Evolutionary conservation across 78 protist genomes (phyloP).

Genomic region (Polysphondylium violaceum): DNA sequence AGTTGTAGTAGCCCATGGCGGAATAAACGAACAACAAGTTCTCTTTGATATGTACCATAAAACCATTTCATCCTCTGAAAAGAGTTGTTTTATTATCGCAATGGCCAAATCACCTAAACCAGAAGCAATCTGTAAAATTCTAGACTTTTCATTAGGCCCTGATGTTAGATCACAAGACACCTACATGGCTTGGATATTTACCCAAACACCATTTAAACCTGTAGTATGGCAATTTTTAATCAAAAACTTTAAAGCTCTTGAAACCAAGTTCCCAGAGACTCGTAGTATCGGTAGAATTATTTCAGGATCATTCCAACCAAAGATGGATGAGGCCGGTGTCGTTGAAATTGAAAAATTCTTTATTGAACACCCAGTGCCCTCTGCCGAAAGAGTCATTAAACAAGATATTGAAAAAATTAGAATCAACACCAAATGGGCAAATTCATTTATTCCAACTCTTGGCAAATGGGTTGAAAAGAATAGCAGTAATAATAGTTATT

Average conservation of each 20-base stretch:
- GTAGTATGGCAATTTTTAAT: background rate
- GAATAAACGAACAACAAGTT: slow-evolving; percentile 18
- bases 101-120: background rate
- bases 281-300: slow-evolving; percentile 4
- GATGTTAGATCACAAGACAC: slow-evolving; percentile 56
- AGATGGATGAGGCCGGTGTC: background rate
- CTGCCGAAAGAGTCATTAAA: slow-evolving; percentile 39
- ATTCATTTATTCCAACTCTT: slow-evolving; percentile 6
- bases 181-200: slow-evolving; percentile 31
- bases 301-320: background rate
- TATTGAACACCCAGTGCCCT: slow-evolving; percentile 19
- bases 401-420: slow-evolving; percentile 40
- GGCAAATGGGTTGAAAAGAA: slow-evolving; percentile 11
- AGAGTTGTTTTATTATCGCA: no score
- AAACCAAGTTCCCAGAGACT: slow-evolving; percentile 2
- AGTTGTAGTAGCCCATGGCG: slow-evolving; percentile 32
- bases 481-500: background rate
- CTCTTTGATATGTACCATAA: background rate
- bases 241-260: slow-evolving; percentile 24
- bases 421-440: slow-evolving; percentile 21
- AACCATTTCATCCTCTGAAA: background rate
- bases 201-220: background rate
- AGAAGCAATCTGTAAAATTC: background rate
- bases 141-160: background rate
- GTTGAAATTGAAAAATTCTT: slow-evolving; percentile 25